A percentile compares a stretch with the other conserved stretches of the same genome.
phyloP scores from a whole-genome alignment of 768 basidiomycete species.

The Mycena sanguinolenta region DNA sequence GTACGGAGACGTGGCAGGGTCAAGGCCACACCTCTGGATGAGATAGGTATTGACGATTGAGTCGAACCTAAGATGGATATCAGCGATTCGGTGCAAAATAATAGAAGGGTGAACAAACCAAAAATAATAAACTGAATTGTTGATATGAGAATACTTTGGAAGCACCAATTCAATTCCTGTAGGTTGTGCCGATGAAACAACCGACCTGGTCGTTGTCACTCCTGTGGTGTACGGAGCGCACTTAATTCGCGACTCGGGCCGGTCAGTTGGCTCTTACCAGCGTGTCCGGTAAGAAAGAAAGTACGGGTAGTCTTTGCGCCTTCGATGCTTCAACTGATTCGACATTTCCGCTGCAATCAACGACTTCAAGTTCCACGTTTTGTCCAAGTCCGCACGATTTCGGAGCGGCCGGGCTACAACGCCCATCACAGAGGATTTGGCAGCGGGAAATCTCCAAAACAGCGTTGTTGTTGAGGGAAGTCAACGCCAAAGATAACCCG shows the following conservation, averaged over 20 bases:
- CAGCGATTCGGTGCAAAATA: neutral
- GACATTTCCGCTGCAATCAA: too few relatives aligned
- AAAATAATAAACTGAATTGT: constrained; percentile 76
- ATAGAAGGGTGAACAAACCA: neutral
- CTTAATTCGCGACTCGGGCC: neutral
- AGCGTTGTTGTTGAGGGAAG: too few relatives aligned
- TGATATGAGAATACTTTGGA: constrained; percentile 74
- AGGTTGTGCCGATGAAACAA: too few relatives aligned
- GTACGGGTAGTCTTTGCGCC: constrained; percentile 30
- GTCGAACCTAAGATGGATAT: constrained; percentile 80
- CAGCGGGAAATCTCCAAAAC: too few relatives aligned
- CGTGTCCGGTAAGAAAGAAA: constrained; percentile 32
- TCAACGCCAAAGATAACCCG: too few relatives aligned
- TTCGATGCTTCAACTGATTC: constrained; percentile 23
- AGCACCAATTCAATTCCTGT: too few relatives aligned
- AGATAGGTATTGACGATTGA: constrained; percentile 87
- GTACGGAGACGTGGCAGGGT: constrained; percentile 62
- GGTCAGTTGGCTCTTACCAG: constrained; percentile 16
- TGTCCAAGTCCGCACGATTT: too few relatives aligned
- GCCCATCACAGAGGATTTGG: too few relatives aligned
- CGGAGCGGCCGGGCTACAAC: too few relatives aligned
- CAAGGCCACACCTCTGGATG: constrained; percentile 70
- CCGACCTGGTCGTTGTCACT: constrained; percentile 82
- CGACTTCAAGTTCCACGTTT: too few relatives aligned
- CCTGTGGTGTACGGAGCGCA: constrained; percentile 55